Conservation (phyloP, 192 early-diverging fungal genomes). For the Linnemannia elongata region DNA sequence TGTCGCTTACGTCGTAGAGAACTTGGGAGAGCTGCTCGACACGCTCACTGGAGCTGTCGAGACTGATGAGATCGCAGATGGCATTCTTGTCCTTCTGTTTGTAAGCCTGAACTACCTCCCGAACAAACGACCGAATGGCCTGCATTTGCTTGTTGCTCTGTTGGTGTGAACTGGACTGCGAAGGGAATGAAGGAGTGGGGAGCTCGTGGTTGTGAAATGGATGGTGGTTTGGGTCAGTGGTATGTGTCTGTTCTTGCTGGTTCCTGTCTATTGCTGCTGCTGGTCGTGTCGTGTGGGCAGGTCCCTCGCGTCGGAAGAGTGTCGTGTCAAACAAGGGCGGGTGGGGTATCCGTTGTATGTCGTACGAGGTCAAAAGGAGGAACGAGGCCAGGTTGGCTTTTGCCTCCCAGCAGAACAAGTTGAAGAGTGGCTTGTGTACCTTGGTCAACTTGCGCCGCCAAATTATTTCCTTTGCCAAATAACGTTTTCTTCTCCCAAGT, state of each 20-base stretch:
- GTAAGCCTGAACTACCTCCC: slow-evolving; percentile 15
- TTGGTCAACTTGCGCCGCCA: neutral
- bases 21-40: slow-evolving; percentile 15
- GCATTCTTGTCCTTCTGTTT: slow-evolving; percentile 13
- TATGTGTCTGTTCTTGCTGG: neutral
- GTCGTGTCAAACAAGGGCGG: neutral
- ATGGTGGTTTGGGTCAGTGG: neutral
- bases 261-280: neutral
- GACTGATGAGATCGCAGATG: slow-evolving; percentile 31
- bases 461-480: neutral
- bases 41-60: slow-evolving; percentile 10
- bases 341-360: neutral
- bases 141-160: slow-evolving; percentile 12
- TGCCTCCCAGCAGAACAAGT: neutral
- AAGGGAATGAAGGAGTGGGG: neutral
- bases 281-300: neutral
- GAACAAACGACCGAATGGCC: slow-evolving; percentile 27
- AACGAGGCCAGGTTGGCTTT: neutral
- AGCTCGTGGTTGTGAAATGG: neutral
- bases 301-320: neutral
- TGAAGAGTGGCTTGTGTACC: neutral
- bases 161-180: neutral
- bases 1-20: slow-evolving; percentile 29
- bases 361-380: neutral
- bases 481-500: neutral